Conservation (phyloP, 163 green algal genomes). For the Coccomyxa subellipsoidea region DNA sequence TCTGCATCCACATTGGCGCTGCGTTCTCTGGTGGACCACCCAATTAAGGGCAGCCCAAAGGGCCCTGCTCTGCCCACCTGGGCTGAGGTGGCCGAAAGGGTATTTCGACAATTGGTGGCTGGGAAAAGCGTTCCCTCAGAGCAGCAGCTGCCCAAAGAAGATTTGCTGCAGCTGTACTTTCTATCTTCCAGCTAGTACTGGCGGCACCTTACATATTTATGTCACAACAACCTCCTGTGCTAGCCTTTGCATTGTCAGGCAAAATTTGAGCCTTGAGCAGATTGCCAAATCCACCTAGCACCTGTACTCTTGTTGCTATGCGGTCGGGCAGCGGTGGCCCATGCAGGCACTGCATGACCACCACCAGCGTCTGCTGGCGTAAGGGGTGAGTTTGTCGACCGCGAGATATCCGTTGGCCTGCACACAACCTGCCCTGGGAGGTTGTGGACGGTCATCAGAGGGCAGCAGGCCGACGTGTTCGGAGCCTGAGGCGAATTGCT, state of each 20-base stretch:
- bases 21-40: too few species aligned
- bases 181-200: not conserved
- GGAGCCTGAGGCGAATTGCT: constrained; percentile 16
- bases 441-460: not conserved
- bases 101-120: not conserved
- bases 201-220: too few species aligned
- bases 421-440: not conserved
- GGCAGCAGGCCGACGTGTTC: not conserved
- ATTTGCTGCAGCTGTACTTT: not conserved
- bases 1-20: too few species aligned
- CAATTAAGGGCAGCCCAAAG: too few species aligned
- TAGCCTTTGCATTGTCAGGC: too few species aligned
- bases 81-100: not conserved
- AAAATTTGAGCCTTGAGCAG: too few species aligned
- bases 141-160: not conserved
- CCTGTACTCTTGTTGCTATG: not conserved
- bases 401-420: not conserved
- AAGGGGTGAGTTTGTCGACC: not conserved
- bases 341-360: not conserved
- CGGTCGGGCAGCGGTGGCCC: not conserved
- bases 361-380: not conserved
- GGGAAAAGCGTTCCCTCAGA: not conserved
- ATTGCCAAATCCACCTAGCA: too few species aligned
- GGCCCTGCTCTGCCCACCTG: too few species aligned
- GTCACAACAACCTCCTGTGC: too few species aligned